Evolutionary conservation across 192 early-diverging fungal genomes (phyloP).

Genomic region (Podila epicladia): DNA sequence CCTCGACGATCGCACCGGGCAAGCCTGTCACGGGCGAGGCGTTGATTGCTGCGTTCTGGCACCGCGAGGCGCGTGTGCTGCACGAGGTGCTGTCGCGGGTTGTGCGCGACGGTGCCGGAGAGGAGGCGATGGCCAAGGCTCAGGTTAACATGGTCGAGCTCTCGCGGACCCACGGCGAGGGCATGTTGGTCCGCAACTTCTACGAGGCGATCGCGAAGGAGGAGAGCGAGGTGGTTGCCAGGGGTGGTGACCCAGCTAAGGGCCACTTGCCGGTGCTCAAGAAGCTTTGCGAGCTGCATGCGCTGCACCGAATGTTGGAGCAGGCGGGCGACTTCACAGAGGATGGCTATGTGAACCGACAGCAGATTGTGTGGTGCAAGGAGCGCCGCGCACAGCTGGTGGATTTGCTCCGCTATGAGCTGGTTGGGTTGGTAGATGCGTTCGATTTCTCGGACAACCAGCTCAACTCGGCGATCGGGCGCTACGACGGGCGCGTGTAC

Average conservation of each 20-base stretch:
- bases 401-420: constrained; percentile 68
- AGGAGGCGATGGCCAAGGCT: constrained; percentile 57
- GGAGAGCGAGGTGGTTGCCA: constrained; percentile 6
- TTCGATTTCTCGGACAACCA: constrained; percentile 88
- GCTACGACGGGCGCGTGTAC: constrained; percentile 86
- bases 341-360: constrained; percentile 73
- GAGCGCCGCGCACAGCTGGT: constrained; percentile 65
- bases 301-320: constrained; percentile 73
- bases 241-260: constrained; percentile 31
- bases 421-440: constrained; percentile 85
- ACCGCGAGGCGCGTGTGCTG: constrained; percentile 58
- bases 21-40: constrained; percentile 44
- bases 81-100: constrained; percentile 53
- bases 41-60: constrained; percentile 56
- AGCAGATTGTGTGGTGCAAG: constrained; percentile 69
- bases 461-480: constrained; percentile 86
- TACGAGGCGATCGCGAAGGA: constrained; percentile 67
- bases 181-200: constrained; percentile 81
- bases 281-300: constrained; percentile 75
- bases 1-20: constrained; percentile 21
- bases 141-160: constrained; percentile 57
- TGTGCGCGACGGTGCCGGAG: constrained; percentile 51
- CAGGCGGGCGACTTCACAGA: constrained; percentile 81
- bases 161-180: constrained; percentile 73
- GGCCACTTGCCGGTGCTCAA: constrained; percentile 69